These are phyloP conservation scores for Sodiomyces alkalinus DNA, from an alignment of 2,329 filamentous ascomycete species.

Conservation along the genomic window DNA sequence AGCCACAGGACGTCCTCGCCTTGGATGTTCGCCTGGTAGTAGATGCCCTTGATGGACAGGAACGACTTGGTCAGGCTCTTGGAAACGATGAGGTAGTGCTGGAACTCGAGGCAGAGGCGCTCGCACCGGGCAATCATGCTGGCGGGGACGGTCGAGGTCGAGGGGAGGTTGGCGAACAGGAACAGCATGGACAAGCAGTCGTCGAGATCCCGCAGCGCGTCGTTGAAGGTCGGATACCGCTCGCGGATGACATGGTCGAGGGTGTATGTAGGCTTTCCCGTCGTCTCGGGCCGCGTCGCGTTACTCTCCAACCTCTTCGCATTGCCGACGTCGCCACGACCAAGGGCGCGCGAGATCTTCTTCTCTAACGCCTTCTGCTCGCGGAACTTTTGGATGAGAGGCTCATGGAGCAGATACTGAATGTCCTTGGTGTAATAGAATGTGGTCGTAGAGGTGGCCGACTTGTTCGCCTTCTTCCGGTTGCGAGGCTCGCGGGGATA, in stretches of 20 bases:
- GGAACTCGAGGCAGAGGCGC: constrained; percentile 83
- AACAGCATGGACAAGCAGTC: constrained; percentile 96
- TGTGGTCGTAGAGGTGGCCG: constrained; percentile 77
- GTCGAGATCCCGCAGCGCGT: constrained; percentile 86
- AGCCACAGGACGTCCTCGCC: constrained; percentile 96
- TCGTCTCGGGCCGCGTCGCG: constrained; percentile 78
- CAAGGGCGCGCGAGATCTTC: constrained; percentile 89
- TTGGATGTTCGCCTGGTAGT: constrained; percentile 95
- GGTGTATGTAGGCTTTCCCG: constrained; percentile 74
- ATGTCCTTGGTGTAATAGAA: constrained; percentile 93
- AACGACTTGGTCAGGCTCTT: constrained; percentile 91
- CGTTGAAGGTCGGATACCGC: constrained; percentile 92
- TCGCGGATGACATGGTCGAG: constrained; percentile 96
- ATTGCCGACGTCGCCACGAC: constrained; percentile 79
- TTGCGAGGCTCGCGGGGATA: constrained; percentile 94
- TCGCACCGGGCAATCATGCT: constrained; percentile 96
- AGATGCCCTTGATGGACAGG: constrained; percentile 96
- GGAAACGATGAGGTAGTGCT: constrained; percentile 91
- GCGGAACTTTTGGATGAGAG: constrained; percentile 83
- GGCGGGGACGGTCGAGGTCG: constrained; percentile 73
- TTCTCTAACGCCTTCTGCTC: constrained; percentile 95
- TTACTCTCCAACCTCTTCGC: constrained; percentile 76
- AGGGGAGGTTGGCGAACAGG: constrained; percentile 91
- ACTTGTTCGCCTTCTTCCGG: constrained; percentile 93
- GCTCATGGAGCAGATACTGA: constrained; percentile 94